Evolutionary conservation across 2,329 filamentous ascomycete species (phyloP), one percentile per base, ranked within the genome.

Genomic region (Stachybotrys echinatus): DNA sequence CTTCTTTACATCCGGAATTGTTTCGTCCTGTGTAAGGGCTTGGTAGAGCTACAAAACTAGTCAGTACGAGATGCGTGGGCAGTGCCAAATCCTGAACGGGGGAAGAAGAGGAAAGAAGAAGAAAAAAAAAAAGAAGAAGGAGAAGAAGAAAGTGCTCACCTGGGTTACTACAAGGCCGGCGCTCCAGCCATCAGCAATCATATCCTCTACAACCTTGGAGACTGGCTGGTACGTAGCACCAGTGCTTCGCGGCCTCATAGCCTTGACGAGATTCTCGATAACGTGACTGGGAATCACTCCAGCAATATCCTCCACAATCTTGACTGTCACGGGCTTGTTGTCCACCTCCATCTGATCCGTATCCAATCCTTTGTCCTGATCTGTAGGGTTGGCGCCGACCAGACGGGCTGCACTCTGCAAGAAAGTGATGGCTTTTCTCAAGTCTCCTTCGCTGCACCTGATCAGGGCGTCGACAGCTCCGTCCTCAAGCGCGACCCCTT

Each of bases 111-210:
- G n/a, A n/a, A n/a, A n/a, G n/a, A n/a, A n/a, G n/a, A n/a, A n/a
- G n/a, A n/a, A n/a, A n/a, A n/a, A n/a, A n/a, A n/a, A n/a, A n/a
- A n/a, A n/a, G n/a, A n/a, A n/a, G n/a, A n/a, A n/a, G n/a, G n/a
- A 34, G 2, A 34, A 34, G 27, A 14, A 34, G 10, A 34, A 10
- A 10, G 27, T 21, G 5, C 73, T 68, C 72, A 88, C 86, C 77
- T 96, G 91, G 18, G 80, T 74, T 37, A 97, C 79, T 22, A 96
- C 82, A 69, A 97, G 94, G 6, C 85, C 84, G 21, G 92, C 94
- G 66, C 92, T 96, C 92, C 94, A 99, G 8, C 94, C 94, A 71
- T 97, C 94, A 0, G 92, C 92, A 44, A 97, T 85, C 75, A 99
- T 84, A 56, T 96, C 88, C 60, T 92, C 89, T 5, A 97, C 88